Percentiles rank a stretch among this genome's conserved stretches.
phyloP scores from a whole-genome alignment of 805 yeast species.

The Nematodospora valgi region DNA sequence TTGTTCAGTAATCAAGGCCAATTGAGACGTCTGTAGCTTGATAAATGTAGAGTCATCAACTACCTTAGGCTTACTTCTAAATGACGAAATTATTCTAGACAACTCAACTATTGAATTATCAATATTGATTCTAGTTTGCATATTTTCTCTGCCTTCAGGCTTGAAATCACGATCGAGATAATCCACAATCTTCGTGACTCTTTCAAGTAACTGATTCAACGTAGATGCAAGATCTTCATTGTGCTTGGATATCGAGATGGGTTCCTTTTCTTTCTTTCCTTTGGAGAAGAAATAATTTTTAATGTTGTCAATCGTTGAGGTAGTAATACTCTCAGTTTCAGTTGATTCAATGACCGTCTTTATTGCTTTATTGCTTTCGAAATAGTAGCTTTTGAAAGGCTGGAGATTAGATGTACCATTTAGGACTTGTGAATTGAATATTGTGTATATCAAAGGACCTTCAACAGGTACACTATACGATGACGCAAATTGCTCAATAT shows the following conservation, averaged over 20 bases:
- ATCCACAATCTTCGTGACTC: constrained; percentile 19
- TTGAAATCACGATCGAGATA: constrained; percentile 12
- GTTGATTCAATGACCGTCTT: constrained; percentile 19
- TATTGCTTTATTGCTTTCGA: constrained; percentile 5
- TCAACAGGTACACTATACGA: constrained; percentile 1
- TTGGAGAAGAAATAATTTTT: constrained; percentile 17
- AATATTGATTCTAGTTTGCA: constrained; percentile 13
- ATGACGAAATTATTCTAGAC: constrained; percentile 20
- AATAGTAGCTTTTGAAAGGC: constrained; percentile 3
- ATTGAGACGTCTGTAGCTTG: constrained; percentile 22
- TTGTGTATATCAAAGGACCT: constrained; percentile 2
- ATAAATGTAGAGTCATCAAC: constrained; percentile 1
- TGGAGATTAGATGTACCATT: neutral
- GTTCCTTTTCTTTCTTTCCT: constrained; percentile 3
- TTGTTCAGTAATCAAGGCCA: constrained; percentile 30
- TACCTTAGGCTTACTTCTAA: constrained; percentile 4
- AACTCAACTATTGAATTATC: constrained; percentile 25
- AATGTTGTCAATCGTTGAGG: constrained; percentile 28
- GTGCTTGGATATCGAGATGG: constrained; percentile 5
- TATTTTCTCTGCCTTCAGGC: neutral
- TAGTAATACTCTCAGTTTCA: constrained; percentile 31
- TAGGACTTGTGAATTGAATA: constrained; percentile 4
- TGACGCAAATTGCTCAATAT: constrained; percentile 10
- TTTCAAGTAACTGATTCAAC: constrained; percentile 20
- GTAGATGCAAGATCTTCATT: constrained; percentile 4